Base-by-base conservation (phyloP, 2,329 filamentous ascomycete species). In the Mycosphaerelloides madeirae region DNA sequence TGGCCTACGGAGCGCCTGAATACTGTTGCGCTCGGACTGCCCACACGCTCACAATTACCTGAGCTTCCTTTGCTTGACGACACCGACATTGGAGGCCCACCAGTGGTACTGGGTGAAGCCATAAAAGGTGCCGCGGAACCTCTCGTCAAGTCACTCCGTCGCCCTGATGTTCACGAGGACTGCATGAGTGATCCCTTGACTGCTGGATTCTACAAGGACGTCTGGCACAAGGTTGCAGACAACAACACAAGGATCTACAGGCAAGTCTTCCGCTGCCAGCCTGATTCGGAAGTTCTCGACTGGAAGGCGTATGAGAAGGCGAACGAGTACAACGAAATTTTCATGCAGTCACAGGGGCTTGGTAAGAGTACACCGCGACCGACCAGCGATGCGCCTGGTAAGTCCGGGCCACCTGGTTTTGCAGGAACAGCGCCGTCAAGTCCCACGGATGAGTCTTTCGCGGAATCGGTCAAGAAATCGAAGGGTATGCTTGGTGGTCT, bases 191-290 rank as follows among this genome's bases (percentile, higher is more conserved):
- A 98, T 66, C 93, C 94, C 0, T 69, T 98, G 31, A 83, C 84
- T 46, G 78, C 87, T 42, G 72, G 77, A 1, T 98, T 98, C 67
- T 86, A 87, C 63, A 80, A 93, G 35, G 86, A 95, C 50, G 82
- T 87, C 1, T 98, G 94, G 94, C 83, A 84, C 53, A 77, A 81
- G 14, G 82, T 89, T 41, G 93, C 93, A 1, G 82, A 85, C 52
- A 97, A 97, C 71, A 98, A 98, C 65, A 98, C 93, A 3, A 91
- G 89, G 63, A 78, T 98, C 37, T 98, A 87, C 70, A 85, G 93
- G 25, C 81, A 85, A 49, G 91, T 98, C 7, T 98, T 98, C 72
- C 83, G 90, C 36, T 96, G 90, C 67, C 94, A 95, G 86, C 93
- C 93, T 1, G 93, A 98, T 64, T 96, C 83, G 40, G 88, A 96